phyloP scores from a whole-genome alignment of 2,329 filamentous ascomycete genomes.

The Aspergillus sp. region DNA sequence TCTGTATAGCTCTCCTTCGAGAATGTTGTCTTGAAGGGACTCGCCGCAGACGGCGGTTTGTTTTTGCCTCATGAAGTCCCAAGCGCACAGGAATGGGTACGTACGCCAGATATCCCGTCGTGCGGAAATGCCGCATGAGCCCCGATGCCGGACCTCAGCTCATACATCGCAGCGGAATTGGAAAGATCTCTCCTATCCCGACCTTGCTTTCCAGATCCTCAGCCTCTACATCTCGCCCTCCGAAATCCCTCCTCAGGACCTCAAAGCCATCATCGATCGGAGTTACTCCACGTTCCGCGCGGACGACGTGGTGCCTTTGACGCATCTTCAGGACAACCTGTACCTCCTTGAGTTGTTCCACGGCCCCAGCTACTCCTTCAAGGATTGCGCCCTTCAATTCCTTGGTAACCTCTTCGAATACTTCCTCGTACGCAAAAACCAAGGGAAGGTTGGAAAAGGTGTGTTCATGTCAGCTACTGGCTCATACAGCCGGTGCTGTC shows the following conservation, averaged over 20 bases:
- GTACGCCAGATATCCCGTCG: neutral
- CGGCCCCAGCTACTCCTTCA: slow-evolving; percentile 92
- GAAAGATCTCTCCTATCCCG: slow-evolving; percentile 8
- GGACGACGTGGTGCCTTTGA: slow-evolving; percentile 72
- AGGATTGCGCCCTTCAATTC: slow-evolving; percentile 84
- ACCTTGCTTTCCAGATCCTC: slow-evolving; percentile 66
- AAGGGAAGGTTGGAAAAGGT: slow-evolving; percentile 38
- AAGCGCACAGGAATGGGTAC: slow-evolving; percentile 58
- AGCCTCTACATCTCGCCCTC: slow-evolving; percentile 79
- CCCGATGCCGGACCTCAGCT: neutral
- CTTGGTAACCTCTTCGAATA: slow-evolving; percentile 80
- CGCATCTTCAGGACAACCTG: slow-evolving; percentile 68
- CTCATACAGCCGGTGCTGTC: neutral
- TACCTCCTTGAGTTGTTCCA: slow-evolving; percentile 94
- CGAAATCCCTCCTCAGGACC: slow-evolving; percentile 77
- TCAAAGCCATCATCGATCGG: slow-evolving; percentile 77
- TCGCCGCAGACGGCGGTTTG: slow-evolving; percentile 78
- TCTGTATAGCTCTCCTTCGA: slow-evolving; percentile 68
- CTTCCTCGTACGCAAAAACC: slow-evolving; percentile 45
- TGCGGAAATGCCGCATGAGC: no score
- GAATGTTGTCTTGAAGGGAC: slow-evolving; percentile 80
- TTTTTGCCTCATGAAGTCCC: slow-evolving; percentile 62
- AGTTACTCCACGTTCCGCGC: slow-evolving; percentile 89
- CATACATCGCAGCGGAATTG: slow-evolving; percentile 4
- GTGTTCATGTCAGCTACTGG: neutral